Evolutionary conservation across 768 basidiomycete genomes (phyloP).

Genomic region (Baorangia bicolor): DNA sequence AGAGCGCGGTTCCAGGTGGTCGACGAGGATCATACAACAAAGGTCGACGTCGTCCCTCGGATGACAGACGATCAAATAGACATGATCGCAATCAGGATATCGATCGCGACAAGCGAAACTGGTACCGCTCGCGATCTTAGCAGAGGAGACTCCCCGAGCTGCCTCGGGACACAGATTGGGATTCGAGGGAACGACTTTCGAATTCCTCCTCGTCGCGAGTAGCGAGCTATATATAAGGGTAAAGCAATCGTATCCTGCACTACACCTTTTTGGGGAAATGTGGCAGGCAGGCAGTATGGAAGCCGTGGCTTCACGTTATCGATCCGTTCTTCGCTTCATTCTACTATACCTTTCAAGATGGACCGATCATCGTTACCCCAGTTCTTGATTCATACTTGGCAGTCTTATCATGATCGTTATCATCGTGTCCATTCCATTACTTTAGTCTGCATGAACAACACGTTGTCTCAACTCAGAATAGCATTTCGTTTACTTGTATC

Average conservation of each 20-base stretch:
- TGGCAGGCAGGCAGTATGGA: not conserved
- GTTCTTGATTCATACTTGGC: slow-evolving; percentile 2
- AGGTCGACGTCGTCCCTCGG: slow-evolving; percentile 14
- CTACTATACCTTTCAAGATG: not conserved
- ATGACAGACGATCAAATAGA: slow-evolving; percentile 17
- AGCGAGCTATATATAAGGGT: not conserved
- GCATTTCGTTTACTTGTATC: not conserved
- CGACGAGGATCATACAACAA: slow-evolving; percentile 20
- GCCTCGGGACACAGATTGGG: not conserved
- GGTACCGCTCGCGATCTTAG: slow-evolving; percentile 10
- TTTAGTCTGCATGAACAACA: not conserved
- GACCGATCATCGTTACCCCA: not conserved
- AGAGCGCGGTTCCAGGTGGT: slow-evolving; percentile 13
- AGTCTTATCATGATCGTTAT: slow-evolving; percentile 1
- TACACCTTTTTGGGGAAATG: not conserved
- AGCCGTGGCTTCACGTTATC: not conserved
- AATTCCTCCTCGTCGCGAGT: not conserved
- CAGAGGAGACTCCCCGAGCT: not conserved
- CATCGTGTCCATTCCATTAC: not conserved
- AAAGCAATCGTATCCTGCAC: not conserved
- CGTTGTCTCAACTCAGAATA: not conserved
- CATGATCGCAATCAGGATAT: slow-evolving; percentile 10
- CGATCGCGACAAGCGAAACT: slow-evolving; percentile 5
- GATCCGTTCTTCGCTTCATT: not conserved
- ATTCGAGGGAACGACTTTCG: not conserved